Base-by-base conservation (phyloP, 306 rosid genomes). In the Lablab purpureus region DNA sequence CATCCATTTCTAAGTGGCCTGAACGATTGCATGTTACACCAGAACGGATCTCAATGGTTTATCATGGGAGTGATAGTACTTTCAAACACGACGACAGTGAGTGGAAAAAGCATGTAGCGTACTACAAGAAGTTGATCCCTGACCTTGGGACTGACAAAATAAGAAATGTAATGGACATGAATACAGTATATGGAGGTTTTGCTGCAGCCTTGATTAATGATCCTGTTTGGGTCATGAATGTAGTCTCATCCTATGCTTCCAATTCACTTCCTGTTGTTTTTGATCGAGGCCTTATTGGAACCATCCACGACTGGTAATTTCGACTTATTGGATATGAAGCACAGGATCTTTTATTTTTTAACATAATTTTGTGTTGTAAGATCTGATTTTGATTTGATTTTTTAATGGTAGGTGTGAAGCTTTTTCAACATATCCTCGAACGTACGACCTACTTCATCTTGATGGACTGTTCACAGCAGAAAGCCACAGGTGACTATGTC, bases 181-280 rank as follows among this genome's bases (percentile, higher is more conserved):
- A 91, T 77, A 96, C 98, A 0, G 83, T 62, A 41, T 96, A 81
- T 76, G 99, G 99, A 76, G 94, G 99, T 73, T 92, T 96, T 74
- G 98, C 99, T 11, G 96, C 99, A 0, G 87, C 98, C 34, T 41
- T 85, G 73, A 85, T 89, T 23, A 74, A 88, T 32, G 94, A 90
- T 87, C 99, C 99, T 7, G 67, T 93, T 65, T 96, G 99, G 99
- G 96, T 91, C 79, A 96, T 96, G 99, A 96, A 96, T 85, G 99
- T 93, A 45, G 99, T 93, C 66, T 93, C 99, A 11, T 90, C 99
- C 60, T 90, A 96, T 74, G 91, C 88, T 80, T 25, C 80, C 25
- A 91, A 96, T 64, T 81, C 98, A 22, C 94, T 96, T 14, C 77
- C 97, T 40, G 93, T 93, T 51, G 89, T 96, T 78, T 93, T 84